Evolutionary conservation across 106 monocot species (phyloP).

Genomic region (Amphibolis antarctica): DNA sequence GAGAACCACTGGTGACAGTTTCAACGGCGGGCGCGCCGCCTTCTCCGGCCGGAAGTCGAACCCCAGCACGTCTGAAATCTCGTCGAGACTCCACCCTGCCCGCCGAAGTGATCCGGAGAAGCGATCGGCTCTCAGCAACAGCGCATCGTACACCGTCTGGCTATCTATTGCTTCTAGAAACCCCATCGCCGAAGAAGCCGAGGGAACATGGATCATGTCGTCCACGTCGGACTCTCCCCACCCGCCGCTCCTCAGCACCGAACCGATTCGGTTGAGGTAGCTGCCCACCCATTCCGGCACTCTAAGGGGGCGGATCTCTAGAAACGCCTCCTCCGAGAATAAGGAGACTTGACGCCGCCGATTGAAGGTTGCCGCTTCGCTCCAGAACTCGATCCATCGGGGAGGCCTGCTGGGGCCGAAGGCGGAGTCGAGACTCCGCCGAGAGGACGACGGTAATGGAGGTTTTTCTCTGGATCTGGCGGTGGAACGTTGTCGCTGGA

Average conservation of each 20-base stretch:
- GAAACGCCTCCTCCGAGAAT: conserved; percentile 9
- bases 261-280: conserved; percentile 52
- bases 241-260: conserved; percentile 43
- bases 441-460: conserved; percentile 10
- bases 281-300: conserved; percentile 47
- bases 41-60: conserved; percentile 27
- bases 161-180: conserved; percentile 1
- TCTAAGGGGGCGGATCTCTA: conserved; percentile 29
- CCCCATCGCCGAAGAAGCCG: conserved; percentile 14
- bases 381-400: conserved; percentile 78
- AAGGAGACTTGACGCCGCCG: conserved; percentile 29
- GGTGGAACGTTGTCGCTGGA: conserved; percentile 7
- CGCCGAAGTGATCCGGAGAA: conserved; percentile 50
- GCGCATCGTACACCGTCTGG: conserved; percentile 35
- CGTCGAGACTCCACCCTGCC: conserved; percentile 68
- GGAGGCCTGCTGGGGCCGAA: conserved; percentile 17
- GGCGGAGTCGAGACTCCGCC: conserved; percentile 29
- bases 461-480: neutral
- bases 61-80: conserved; percentile 40
- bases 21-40: conserved; percentile 15
- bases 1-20: conserved; percentile 33
- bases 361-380: conserved; percentile 40
- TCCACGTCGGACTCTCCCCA: conserved; percentile 58
- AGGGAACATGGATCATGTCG: conserved; percentile 26
- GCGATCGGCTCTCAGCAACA: conserved; percentile 50